Evolutionary conservation across 352 stramenopile genomes (phyloP).

Genomic region (Pythium phragmiticola): DNA sequence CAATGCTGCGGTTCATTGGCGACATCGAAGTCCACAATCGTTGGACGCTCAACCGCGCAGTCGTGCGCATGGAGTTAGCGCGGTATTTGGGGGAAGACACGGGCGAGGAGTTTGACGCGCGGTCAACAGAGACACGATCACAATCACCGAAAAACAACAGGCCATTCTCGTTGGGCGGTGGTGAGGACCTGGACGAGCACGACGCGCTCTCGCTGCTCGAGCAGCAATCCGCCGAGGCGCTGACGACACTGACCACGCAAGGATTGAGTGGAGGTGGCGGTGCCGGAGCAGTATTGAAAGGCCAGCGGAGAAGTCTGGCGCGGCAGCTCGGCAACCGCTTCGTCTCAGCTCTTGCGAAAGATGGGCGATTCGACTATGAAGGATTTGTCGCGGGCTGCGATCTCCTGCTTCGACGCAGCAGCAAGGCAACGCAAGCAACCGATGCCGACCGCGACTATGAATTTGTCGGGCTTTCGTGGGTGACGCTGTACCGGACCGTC

Average conservation of each 20-base stretch:
- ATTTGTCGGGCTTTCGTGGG: constrained; percentile 51
- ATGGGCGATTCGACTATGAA: constrained; percentile 63
- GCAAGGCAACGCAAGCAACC: not conserved
- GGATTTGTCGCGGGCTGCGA: constrained; percentile 42
- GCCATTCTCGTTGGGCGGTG: not conserved
- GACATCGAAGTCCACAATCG: constrained; percentile 65
- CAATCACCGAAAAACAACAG: not conserved
- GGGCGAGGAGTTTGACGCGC: constrained; percentile 15
- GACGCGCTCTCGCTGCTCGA: constrained; percentile 59
- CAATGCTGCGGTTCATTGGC: constrained; percentile 52
- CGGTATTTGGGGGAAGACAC: constrained; percentile 33
- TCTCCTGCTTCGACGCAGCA: constrained; percentile 29
- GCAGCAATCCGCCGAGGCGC: constrained; percentile 37
- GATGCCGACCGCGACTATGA: constrained; percentile 31
- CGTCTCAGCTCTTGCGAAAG: constrained; percentile 58
- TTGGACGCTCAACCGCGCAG: constrained; percentile 51
- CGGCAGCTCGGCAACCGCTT: constrained; percentile 42
- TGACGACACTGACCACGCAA: constrained; percentile 14
- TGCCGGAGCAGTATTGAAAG: not conserved
- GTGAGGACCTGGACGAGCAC: constrained; percentile 55
- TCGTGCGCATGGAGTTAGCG: constrained; percentile 60
- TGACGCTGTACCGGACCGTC: constrained; percentile 41
- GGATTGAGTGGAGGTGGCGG: not conserved
- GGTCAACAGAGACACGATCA: not conserved
- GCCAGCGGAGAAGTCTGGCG: constrained; percentile 3